Evolutionary conservation across 2,329 filamentous ascomycete genomes (phyloP), one percentile per base, ranked within the genome.

Genomic region (Lasiodiplodia gonubiensis): DNA sequence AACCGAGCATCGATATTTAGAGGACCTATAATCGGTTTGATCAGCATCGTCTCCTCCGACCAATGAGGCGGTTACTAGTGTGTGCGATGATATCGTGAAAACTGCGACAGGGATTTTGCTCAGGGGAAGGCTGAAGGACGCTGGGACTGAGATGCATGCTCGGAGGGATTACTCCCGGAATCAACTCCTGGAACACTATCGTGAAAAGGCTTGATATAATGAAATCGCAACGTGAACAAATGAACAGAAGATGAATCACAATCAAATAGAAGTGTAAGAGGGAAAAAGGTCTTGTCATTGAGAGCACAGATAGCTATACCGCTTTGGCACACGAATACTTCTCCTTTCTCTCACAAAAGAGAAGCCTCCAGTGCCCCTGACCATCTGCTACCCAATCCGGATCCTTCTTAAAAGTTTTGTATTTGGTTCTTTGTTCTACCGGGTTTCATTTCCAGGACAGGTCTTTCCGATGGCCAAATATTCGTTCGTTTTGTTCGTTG

Each of bases 361-460:
- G 21, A 42, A 35, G 55, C 25, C 14, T 27, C 27, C 23, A 10
- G 7, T 49, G 39, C 57, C 25, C 23, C 4, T 18, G 14, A 52
- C 42, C 4, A 51, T 51, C 46, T 37, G 42, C 8, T 23, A n/a
- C 46, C 30, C 30, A 63, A 51, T 63, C 21, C n/a, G 59, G 59
- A 12, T 51, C 39, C 59, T 30, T 37, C 59, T 51, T 35, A 65
- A 23, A 14, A 33, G 25, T 54, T 65, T 68, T 64, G 55, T 46
- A 30, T 48, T 25, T 27, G n/a, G 2, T 37, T 18, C 27, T 49
- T 68, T 64, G 42, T 68, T 68, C 66, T 64, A 68, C 66, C 51
- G 49, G 66, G 66, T 39, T 10, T 37, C 12, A 46, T 18, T 23
- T 54, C 46, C 30, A 21, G n/a, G n/a, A 61, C 30, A 27, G n/a